Evolutionary conservation across 257 asterid genomes (phyloP), one percentile per base, ranked within the genome.

Genomic region (Eustoma russellianum): DNA sequence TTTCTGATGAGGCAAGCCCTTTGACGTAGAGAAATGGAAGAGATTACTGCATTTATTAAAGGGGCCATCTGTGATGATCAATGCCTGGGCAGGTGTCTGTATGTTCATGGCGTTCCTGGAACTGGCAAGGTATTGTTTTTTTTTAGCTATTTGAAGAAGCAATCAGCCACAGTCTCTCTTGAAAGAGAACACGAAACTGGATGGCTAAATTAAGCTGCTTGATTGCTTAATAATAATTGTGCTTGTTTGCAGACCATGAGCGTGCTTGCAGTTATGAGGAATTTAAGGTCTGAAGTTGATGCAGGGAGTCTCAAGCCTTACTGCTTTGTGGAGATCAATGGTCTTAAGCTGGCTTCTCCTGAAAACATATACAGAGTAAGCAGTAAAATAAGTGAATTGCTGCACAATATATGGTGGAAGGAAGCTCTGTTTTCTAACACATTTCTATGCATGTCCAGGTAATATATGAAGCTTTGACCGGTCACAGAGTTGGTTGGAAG

Each of bases 51-150:
- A 35, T 87, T 83, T 52, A 81, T 91, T 30, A 87, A 82, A 82
- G 98, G 92, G 59, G 95, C 93, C 53, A 80, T 87, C 69, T 83
- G 95, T 52, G 93, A 84, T 57, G 89, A 81, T 52, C 95, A 79
- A 67, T 91, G 98, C 72, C 78, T 91, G 10, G 98, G 98, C 61
- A 79, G 90, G 72, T 87, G 95, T 78, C 86, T 91, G 52, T 91
- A 91, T 77, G 67, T 91, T 70, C 94, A 91, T 64, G 98, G 98
- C 65, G 98, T 91, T 66, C 98, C 98, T 60, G 98, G 98, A 63
- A 91, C 98, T 60, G 98, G 98, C 73, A 91, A 91, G 94, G 98
- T 91, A 73, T 65, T 52, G 47, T 60, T 38, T 44, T 60, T 38
- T 44, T 44, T 40, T 41, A 18, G 41, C 52, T 18, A 43, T 46